phyloP scores from a whole-genome alignment of 73 alveolate species.

The Uronychia binucleata region DNA sequence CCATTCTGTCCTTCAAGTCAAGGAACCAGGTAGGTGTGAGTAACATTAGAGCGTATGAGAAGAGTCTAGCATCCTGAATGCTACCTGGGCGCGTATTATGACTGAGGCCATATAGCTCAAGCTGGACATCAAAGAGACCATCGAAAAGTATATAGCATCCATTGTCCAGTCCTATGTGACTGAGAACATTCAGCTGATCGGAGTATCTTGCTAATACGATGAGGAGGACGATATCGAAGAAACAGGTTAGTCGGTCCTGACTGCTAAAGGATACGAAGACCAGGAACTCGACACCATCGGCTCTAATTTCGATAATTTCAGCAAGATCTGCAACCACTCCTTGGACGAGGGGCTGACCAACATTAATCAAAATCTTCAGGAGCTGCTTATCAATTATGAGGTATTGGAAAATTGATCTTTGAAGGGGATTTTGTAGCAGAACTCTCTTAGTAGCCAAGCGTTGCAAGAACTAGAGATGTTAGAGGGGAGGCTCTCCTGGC shows the following conservation, averaged over 20 bases:
- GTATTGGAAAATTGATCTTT: too few relatives aligned
- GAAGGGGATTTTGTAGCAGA: too few relatives aligned
- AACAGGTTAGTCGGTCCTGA: slow-evolving; percentile 39
- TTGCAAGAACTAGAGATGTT: too few relatives aligned
- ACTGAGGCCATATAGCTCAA: slow-evolving; percentile 26
- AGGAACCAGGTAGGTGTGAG: not conserved
- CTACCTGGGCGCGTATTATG: slow-evolving; percentile 45
- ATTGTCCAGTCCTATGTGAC: slow-evolving; percentile 25
- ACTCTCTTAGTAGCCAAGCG: slow-evolving; percentile 7
- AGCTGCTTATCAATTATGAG: not conserved
- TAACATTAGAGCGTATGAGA: not conserved
- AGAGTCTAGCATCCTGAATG: slow-evolving; percentile 26
- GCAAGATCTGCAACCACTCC: not conserved
- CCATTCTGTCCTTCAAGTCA: slow-evolving; percentile 12
- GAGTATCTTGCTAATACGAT: not conserved
- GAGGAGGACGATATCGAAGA: slow-evolving; percentile 48
- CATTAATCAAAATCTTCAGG: not conserved
- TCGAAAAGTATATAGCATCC: slow-evolving; percentile 35
- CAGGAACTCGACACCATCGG: slow-evolving; percentile 1
- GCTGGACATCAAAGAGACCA: slow-evolving; percentile 9
- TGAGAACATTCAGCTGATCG: slow-evolving; percentile 26
- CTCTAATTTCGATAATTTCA: not conserved
- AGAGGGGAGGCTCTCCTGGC: not conserved
- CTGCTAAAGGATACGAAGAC: slow-evolving; percentile 25
- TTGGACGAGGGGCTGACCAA: not conserved